Evolutionary conservation across 371 early-diverging fungal species (phyloP).

Genomic region (Mortierella sp.): DNA sequence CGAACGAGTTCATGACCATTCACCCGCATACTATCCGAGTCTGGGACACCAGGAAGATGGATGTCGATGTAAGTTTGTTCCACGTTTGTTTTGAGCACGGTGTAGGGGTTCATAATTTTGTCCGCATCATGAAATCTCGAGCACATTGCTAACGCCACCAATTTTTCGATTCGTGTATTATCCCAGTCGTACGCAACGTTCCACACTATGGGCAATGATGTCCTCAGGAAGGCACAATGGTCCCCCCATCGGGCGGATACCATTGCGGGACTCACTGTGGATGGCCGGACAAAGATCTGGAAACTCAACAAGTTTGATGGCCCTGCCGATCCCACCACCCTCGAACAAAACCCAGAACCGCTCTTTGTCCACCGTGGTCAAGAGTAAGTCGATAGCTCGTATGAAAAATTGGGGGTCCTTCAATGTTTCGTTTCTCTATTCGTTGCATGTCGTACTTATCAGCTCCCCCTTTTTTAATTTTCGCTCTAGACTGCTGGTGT

Average conservation of each 20-base stretch:
- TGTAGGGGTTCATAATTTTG: too few relatives aligned
- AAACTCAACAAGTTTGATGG: constrained; percentile 31
- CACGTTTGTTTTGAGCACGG: background rate
- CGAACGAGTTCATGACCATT: constrained; percentile 40
- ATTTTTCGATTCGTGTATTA: background rate
- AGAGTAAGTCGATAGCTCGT: constrained; percentile 24
- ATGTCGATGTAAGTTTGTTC: constrained; percentile 23
- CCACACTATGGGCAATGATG: constrained; percentile 6
- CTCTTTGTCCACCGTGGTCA: constrained; percentile 40
- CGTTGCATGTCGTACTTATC: too few relatives aligned
- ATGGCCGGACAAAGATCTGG: constrained; percentile 36
- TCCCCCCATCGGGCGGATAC: constrained; percentile 33
- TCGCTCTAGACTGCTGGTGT: constrained; percentile 12
- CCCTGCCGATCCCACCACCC: constrained; percentile 9
- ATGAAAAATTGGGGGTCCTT: too few relatives aligned
- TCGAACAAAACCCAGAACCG: constrained; percentile 7
- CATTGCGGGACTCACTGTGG: constrained; percentile 20
- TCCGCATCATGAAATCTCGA: too few relatives aligned
- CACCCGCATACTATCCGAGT: constrained; percentile 26
- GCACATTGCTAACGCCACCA: too few relatives aligned
- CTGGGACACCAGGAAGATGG: constrained; percentile 46
- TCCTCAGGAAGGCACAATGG: constrained; percentile 31
- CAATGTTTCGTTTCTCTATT: background rate
- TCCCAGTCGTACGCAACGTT: constrained; percentile 19
- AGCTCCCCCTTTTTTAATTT: too few relatives aligned